Evolutionary conservation across 768 basidiomycete species (phyloP), one percentile per base, ranked within the genome.

Genomic region (Daedaleopsis nitida): DNA sequence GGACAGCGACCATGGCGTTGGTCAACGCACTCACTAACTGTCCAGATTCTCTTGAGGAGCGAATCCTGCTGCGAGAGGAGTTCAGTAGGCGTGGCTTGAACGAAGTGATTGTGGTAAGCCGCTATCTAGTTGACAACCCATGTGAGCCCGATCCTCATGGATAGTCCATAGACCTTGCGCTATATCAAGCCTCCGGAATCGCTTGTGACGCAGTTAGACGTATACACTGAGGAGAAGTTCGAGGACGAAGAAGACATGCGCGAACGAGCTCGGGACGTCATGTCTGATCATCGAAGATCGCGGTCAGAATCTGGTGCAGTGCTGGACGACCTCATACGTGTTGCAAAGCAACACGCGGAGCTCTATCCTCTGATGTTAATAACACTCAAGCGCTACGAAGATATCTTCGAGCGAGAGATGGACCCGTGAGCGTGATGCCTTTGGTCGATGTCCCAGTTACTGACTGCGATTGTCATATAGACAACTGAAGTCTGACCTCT

Each of bases 191-290:
- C 92, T 1, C 90, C 92, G 8, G 92, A 89, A n/a, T 71, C 67
- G 4, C 74, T 96, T n/a, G 70, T 90, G n/a, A 89, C 81, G 0
- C 94, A 96, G 67, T 75, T 95, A 7, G 84, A 89, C 63, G 80
- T 92, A 27, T 96, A 94, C 66, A 82, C 84, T 0, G 94, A 96
- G 63, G 94, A 96, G 72, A 91, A 92, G 66, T 91, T 88, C 48
- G 94, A 96, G 67, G 94, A 97, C 70, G 90, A 92, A 70, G 87
- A 91, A 69, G 91, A 95, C 52, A 81, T 92, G 74, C 85, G 86
- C 42, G 87, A 94, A 64, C 82, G 85, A 38, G 78, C 83, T 39
- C 79, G 72, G n/a, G 75, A 66, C 56, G 69, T 74, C 38, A 71
- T 79, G 44, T 55, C 54, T 9, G 64, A 63, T 55, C 65, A 70